A percentile compares a stretch with the other conserved stretches of the same genome.
phyloP scores from a whole-genome alignment of 306 rosid genomes.

The Quercus ilex region DNA sequence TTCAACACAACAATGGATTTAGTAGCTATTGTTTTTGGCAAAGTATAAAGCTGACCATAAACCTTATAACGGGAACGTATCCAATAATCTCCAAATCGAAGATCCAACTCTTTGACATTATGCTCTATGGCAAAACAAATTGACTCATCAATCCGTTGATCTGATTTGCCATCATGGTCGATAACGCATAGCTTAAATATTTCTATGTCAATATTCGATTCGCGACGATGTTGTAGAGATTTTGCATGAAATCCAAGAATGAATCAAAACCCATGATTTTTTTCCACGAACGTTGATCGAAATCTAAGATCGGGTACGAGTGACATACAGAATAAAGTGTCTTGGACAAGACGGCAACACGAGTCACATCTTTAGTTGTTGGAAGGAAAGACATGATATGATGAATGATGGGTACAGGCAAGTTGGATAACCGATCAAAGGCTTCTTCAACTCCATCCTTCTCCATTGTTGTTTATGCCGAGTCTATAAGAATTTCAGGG shows the following conservation, averaged over 20 bases:
- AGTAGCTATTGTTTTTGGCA: background rate
- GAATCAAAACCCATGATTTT: too few species aligned
- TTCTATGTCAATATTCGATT: background rate
- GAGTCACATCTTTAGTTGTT: background rate
- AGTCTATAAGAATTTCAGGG: too few species aligned
- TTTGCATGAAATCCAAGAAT: too few species aligned
- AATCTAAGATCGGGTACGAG: background rate
- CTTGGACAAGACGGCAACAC: background rate
- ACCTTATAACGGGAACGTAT: background rate
- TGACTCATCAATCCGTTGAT: background rate
- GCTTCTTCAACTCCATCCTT: too few species aligned
- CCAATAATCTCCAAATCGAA: background rate
- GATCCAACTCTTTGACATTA: background rate
- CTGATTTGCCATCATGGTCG: background rate
- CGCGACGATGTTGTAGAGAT: background rate
- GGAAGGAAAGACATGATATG: constrained; percentile 3
- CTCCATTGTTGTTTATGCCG: background rate
- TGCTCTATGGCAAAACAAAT: background rate
- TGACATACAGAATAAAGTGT: background rate
- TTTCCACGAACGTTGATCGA: background rate
- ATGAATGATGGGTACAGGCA: background rate
- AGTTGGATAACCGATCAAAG: background rate
- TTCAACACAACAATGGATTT: background rate
- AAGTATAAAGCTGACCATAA: background rate
- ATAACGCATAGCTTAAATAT: background rate